Base-by-base conservation (phyloP, 2,329 filamentous ascomycete species). In the Arthrobotrys conoides region DNA sequence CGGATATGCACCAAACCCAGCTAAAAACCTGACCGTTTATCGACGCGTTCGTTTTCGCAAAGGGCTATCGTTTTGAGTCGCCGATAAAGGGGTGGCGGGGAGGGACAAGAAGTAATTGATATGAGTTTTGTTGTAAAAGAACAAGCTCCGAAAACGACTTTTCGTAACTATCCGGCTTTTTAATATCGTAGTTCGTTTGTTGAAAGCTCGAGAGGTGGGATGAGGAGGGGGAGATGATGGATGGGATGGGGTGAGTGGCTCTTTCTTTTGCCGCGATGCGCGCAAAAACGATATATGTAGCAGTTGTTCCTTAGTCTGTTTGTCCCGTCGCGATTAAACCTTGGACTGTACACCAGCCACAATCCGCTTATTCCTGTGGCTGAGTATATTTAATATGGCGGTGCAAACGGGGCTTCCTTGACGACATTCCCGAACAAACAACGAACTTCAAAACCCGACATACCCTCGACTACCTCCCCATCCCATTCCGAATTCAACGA, bases 251-350 rank as follows among this genome's bases (percentile, higher is more conserved):
- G n/a, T n/a, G n/a, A n/a, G 14, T 14, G 41, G n/a, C n/a, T 14
- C 12, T n/a, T 51, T 44, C 44, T 22, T 10, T 48, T 66, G 53
- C 75, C 63, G 73, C 73, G 75, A 78, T 78, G 75, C 75, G 75
- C 75, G 75, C 75, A 69, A 68, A 71, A 57, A 70, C 57, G 66
- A 71, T 63, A 59, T 27, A n/a, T n/a, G 20, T 24, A 46, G n/a
- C n/a, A 46, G 41, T 46, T 22, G 9, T 38, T 22, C 20, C 16
- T 55, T 46, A 18, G 59, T 67, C 38, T 67, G 65, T 63, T 67
- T 61, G 48, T 53, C 20, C 36, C 27, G 73, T 77, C 66, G 67
- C 63, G 66, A 67, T n/a, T 71, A 69, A 68, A 63, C 61, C 66
- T 48, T 33, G 30, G 38, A 5, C 51, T 20, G n/a, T 0, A 1